Conservation (phyloP, 106 monocot species). For the Allium sativum region DNA sequence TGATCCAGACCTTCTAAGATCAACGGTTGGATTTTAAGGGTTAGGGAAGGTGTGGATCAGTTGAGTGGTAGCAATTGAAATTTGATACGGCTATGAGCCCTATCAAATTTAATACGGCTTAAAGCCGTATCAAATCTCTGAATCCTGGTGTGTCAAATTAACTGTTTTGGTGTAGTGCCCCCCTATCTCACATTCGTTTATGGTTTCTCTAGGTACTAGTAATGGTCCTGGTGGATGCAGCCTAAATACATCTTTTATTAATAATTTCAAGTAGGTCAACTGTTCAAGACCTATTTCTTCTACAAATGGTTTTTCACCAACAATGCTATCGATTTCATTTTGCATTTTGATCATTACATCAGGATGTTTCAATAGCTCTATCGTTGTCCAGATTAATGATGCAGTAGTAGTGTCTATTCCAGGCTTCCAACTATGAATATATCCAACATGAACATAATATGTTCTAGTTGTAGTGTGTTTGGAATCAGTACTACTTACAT, state of each 20-base stretch:
- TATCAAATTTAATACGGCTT: no score
- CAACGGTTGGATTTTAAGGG: no score
- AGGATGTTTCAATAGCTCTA: conserved; percentile 9
- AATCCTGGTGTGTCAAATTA: no score
- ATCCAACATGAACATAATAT: no score
- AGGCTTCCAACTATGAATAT: conserved; percentile 5
- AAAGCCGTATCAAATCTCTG: no score
- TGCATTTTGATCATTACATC: conserved; percentile 5
- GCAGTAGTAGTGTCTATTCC: conserved; percentile 7
- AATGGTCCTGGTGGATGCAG: conserved; percentile 9
- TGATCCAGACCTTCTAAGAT: no score
- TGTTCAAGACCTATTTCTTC: conserved; percentile 7
- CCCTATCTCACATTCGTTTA: conserved; percentile 3
- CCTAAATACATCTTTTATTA: conserved; percentile 2
- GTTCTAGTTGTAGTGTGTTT: no score
- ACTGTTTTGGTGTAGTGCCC: no score
- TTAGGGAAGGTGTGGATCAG: no score
- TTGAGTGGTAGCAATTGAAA: no score
- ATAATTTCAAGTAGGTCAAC: conserved; percentile 2
- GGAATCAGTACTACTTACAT: not conserved
- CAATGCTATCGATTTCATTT: conserved; percentile 5
- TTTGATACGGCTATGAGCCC: no score
- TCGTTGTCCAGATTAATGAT: conserved; percentile 7
- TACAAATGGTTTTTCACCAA: conserved; percentile 1
- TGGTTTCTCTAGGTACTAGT: conserved; percentile 1